Percentiles rank a stretch among this genome's conserved stretches.
Evolutionary conservation across 176 grass and related monocot species (phyloP).

Genomic region (Canna indica): DNA sequence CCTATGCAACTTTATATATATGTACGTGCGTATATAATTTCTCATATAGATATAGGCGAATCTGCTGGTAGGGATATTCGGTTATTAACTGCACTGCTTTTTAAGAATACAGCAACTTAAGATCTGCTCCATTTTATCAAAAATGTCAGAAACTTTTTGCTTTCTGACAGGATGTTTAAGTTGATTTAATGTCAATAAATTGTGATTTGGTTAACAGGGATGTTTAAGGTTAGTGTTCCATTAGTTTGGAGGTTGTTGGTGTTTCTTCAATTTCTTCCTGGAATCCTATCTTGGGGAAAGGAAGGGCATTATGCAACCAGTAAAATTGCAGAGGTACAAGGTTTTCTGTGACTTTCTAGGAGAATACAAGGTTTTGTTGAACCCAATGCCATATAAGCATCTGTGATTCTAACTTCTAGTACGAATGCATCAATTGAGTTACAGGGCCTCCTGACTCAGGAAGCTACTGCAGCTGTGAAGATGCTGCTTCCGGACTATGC

Average conservation of each 20-base stretch:
- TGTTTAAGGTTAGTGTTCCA: not conserved
- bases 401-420: not conserved
- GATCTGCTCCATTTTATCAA: not conserved
- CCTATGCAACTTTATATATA: no score
- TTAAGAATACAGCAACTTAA: no score
- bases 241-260: not conserved
- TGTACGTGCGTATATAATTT: no score
- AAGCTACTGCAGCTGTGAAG: slow-evolving; percentile 6
- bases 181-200: not conserved
- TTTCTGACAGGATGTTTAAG: no score
- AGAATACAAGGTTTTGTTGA: not conserved
- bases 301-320: slow-evolving; percentile 5
- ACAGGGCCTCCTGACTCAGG: slow-evolving; percentile 5
- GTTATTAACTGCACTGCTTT: no score
- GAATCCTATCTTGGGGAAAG: slow-evolving; percentile 13
- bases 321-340: slow-evolving; percentile 4
- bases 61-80: no score
- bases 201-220: not conserved
- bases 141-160: not conserved
- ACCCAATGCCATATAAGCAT: not conserved
- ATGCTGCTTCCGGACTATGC: slow-evolving; percentile 10
- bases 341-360: not conserved
- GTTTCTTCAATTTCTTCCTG: slow-evolving; percentile 11
- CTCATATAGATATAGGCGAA: no score
- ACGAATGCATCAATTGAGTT: not conserved